Conservation (phyloP, 495 filamentous ascomycete species). For the Penicillium turbatum region DNA sequence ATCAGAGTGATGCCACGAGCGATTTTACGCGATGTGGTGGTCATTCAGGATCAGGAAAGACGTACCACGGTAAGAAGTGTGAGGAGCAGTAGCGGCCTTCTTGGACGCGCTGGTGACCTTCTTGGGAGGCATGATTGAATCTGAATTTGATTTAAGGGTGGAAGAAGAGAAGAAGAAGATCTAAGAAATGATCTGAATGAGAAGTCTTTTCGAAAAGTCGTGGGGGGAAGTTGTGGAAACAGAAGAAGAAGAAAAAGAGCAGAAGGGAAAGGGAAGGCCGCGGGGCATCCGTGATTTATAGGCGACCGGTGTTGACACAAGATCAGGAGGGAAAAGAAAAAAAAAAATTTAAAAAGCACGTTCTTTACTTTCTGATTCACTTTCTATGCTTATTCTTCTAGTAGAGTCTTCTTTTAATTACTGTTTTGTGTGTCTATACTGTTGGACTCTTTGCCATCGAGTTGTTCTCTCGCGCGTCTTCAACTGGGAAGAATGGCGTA, state of each 20-base stretch:
- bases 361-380: slow-evolving; percentile 15
- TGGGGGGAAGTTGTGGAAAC: slow-evolving; percentile 14
- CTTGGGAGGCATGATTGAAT: slow-evolving; percentile 50
- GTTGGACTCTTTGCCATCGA: background rate
- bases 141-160: slow-evolving; percentile 13
- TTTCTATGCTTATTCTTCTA: slow-evolving; percentile 9
- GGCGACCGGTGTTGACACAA: slow-evolving; percentile 44
- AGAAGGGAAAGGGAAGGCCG: slow-evolving; percentile 40
- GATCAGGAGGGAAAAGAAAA: slow-evolving; percentile 32
- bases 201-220: slow-evolving; percentile 10
- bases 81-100: slow-evolving; percentile 47
- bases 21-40: slow-evolving; percentile 43
- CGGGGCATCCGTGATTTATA: slow-evolving; percentile 53
- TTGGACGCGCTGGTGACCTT: slow-evolving; percentile 47
- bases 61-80: slow-evolving; percentile 61
- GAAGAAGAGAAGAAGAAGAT: slow-evolving; percentile 13
- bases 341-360: slow-evolving; percentile 15
- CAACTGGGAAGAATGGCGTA: slow-evolving; percentile 9
- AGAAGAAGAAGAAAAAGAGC: slow-evolving; percentile 21
- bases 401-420: slow-evolving; percentile 11
- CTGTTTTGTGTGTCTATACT: slow-evolving; percentile 11
- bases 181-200: slow-evolving; percentile 13
- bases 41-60: slow-evolving; percentile 41
- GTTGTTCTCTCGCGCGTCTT: background rate
- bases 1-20: slow-evolving; percentile 27